These are phyloP conservation scores for Porcisia hertigi DNA, from an alignment of 208 protist genomes.

Conservation along the genomic window DNA sequence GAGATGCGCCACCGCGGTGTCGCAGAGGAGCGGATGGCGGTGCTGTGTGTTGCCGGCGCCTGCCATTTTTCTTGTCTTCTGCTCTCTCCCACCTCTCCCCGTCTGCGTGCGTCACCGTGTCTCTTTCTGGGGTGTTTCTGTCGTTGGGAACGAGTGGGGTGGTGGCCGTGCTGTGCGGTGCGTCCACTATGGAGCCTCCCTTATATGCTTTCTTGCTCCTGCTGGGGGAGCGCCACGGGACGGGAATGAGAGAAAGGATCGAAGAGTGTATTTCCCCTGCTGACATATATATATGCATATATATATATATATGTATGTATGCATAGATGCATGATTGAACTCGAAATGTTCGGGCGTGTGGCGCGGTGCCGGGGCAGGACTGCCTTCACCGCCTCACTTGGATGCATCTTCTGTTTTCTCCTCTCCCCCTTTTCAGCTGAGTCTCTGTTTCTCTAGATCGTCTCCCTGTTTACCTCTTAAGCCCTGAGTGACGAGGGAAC, in stretches of 20 bases:
- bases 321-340: neutral
- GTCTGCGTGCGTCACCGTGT: neutral
- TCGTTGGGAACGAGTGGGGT: neutral
- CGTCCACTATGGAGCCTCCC: neutral
- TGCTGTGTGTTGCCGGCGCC: neutral
- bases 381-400: neutral
- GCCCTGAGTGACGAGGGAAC: neutral
- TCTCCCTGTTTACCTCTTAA: neutral
- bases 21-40: neutral
- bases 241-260: neutral
- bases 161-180: neutral
- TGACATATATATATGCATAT: no score
- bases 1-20: neutral
- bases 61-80: neutral
- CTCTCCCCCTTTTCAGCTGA: no score
- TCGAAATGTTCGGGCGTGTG: neutral
- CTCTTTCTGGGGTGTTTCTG: neutral
- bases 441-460: neutral
- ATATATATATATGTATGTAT: no score
- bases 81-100: neutral
- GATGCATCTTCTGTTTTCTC: neutral
- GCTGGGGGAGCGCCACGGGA: no score
- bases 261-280: neutral
- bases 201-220: neutral
- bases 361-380: no score